Evolutionary conservation across 352 stramenopile species (phyloP).

Genomic region (Globisporangium solare): DNA sequence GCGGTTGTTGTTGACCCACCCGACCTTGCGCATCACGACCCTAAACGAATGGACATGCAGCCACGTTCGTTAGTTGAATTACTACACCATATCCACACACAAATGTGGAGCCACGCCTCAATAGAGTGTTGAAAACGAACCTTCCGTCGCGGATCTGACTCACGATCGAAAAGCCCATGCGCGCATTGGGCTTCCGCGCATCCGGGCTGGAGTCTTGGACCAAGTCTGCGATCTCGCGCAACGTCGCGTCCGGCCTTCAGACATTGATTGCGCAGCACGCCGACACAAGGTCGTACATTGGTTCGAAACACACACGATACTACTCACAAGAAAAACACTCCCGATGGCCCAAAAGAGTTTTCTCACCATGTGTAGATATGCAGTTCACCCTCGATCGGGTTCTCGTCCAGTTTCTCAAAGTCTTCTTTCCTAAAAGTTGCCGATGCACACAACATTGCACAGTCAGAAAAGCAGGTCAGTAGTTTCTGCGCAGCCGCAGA

Average conservation of each 20-base stretch:
- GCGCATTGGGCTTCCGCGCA: slow-evolving; percentile 42
- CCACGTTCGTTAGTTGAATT: neutral
- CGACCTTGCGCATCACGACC: slow-evolving; percentile 53
- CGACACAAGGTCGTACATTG: too few species aligned
- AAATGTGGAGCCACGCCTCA: neutral
- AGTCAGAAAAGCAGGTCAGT: neutral
- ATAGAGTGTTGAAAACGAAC: slow-evolving; percentile 18
- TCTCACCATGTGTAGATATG: slow-evolving; percentile 71
- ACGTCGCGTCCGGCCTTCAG: slow-evolving; percentile 56
- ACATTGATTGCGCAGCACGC: slow-evolving; percentile 1
- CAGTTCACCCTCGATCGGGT: slow-evolving; percentile 50
- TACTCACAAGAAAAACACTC: neutral
- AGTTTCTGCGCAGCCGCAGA: neutral
- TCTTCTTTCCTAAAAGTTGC: slow-evolving; percentile 34
- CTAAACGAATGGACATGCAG: slow-evolving; percentile 16
- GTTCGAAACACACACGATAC: too few species aligned
- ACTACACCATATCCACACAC: slow-evolving; percentile 4
- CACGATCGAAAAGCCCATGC: slow-evolving; percentile 61
- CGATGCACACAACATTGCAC: neutral
- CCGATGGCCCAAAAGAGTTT: too few species aligned
- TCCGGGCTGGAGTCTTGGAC: slow-evolving; percentile 60
- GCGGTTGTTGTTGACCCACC: slow-evolving; percentile 50
- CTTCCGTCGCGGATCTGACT: slow-evolving; percentile 44
- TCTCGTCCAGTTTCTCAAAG: slow-evolving; percentile 50
- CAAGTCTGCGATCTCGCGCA: slow-evolving; percentile 68